Percentiles rank a stretch among this genome's conserved stretches.
Evolutionary conservation across 768 basidiomycete genomes (phyloP).

Genomic region (Phaeolepiota aurea): DNA sequence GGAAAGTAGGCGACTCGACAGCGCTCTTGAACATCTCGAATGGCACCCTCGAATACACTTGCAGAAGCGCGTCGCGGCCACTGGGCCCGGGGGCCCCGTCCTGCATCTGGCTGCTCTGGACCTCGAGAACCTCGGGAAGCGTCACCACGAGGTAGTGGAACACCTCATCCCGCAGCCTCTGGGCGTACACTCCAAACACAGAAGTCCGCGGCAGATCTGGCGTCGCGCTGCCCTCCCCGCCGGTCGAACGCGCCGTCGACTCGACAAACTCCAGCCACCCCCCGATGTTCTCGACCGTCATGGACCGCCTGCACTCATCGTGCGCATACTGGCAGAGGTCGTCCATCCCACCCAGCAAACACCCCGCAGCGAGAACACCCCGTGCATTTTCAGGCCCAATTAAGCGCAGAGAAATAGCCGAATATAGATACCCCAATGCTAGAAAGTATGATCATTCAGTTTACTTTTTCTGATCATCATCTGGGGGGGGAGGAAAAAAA

Average conservation of each 20-base stretch:
- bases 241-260: constrained; percentile 33
- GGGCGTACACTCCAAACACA: constrained; percentile 73
- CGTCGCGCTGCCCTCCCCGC: constrained; percentile 40
- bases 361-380: constrained; percentile 78
- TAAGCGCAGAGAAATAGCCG: constrained; percentile 56
- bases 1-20: constrained; percentile 71
- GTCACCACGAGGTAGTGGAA: constrained; percentile 71
- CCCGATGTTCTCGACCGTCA: constrained; percentile 65
- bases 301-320: constrained; percentile 65
- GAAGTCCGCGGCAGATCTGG: constrained; percentile 43
- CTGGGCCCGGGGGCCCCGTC: constrained; percentile 32
- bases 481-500: too few relatives aligned
- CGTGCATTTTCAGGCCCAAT: constrained; percentile 76
- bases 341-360: constrained; percentile 81
- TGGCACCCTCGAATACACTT: constrained; percentile 71
- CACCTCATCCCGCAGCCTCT: constrained; percentile 65
- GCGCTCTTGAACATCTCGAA: constrained; percentile 85
- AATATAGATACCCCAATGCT: constrained; percentile 81
- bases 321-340: constrained; percentile 78
- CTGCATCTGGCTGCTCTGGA: constrained; percentile 26
- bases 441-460: constrained; percentile 32
- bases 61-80: constrained; percentile 64
- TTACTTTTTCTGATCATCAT: too few relatives aligned
- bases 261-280: constrained; percentile 77
- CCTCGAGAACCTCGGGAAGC: constrained; percentile 59